These are phyloP conservation scores for Aquilaria sinensis DNA, from an alignment of 345 rosid genomes.

Conservation along the genomic window DNA sequence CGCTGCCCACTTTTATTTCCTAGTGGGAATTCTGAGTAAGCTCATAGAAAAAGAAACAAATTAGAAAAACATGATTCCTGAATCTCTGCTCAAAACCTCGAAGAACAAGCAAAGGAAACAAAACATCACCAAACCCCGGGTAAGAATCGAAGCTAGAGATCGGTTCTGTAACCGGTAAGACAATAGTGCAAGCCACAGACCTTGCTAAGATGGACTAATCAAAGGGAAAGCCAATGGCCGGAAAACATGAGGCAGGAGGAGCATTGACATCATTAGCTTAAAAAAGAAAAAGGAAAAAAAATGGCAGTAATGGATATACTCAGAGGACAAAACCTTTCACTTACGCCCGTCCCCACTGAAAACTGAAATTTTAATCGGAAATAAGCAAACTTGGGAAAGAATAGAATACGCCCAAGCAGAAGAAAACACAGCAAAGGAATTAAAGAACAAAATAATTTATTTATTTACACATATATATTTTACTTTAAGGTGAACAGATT, in stretches of 20 bases:
- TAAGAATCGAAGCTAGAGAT: conserved; percentile 9
- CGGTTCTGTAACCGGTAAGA: conserved; percentile 13
- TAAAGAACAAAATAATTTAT: conserved; percentile 9
- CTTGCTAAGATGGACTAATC: conserved; percentile 23
- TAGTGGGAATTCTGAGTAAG: too few relatives aligned
- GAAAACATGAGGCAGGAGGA: conserved; percentile 12
- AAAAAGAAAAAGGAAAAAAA: conserved; percentile 10
- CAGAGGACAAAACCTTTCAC: conserved; percentile 55
- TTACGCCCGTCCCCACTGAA: conserved; percentile 38
- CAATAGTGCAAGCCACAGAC: conserved; percentile 24
- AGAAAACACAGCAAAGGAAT: conserved; percentile 30
- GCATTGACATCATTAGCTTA: not conserved
- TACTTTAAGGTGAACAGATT: conserved; percentile 6
- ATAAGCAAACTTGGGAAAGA: conserved; percentile 14
- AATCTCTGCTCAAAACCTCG: conserved; percentile 10
- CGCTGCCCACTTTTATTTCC: conserved; percentile 20
- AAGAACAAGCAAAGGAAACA: conserved; percentile 10
- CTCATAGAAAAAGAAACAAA: conserved; percentile 5
- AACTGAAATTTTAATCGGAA: conserved; percentile 23
- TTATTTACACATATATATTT: conserved; percentile 1
- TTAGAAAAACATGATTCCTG: conserved; percentile 1
- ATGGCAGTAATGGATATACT: conserved; percentile 26
- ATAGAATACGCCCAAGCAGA: conserved; percentile 48
- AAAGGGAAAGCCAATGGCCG: conserved; percentile 25
- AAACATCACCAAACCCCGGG: conserved; percentile 18